A percentile compares a stretch with the other conserved stretches of the same genome.
These are phyloP conservation scores for Pestalotiopsis sp. DNA, from an alignment of 2,329 filamentous ascomycete species.

Conservation along the genomic window DNA sequence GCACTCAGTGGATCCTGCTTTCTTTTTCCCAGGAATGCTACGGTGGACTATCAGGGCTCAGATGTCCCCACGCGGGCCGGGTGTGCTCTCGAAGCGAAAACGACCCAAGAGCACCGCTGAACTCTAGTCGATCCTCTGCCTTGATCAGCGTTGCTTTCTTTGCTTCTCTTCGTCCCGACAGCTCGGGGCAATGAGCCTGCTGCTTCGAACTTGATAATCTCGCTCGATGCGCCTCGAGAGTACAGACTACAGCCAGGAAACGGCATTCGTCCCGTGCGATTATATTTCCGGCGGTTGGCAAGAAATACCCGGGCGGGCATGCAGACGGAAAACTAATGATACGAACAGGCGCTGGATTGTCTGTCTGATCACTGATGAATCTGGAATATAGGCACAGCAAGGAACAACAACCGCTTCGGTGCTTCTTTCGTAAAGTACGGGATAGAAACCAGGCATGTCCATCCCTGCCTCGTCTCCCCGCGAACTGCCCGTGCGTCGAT, in stretches of 20 bases:
- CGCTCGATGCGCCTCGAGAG: not conserved
- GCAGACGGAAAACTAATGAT: too few species aligned
- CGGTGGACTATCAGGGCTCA: not conserved
- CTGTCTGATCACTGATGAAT: too few species aligned
- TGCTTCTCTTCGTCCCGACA: not conserved
- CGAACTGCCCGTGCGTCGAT: slow-evolving; percentile 8
- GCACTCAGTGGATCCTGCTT: not conserved
- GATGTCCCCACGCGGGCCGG: not conserved
- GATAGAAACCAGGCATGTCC: not conserved
- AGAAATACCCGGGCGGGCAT: too few species aligned
- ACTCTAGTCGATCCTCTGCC: not conserved
- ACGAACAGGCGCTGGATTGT: too few species aligned
- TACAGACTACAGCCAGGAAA: not conserved
- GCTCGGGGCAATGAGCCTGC: not conserved
- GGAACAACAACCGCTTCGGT: not conserved
- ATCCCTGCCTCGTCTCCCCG: not conserved
- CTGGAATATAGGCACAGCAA: too few species aligned
- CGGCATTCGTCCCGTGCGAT: too few species aligned
- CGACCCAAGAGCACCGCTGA: not conserved
- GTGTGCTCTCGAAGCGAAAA: not conserved
- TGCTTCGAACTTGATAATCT: not conserved
- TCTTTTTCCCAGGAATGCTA: not conserved
- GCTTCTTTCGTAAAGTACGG: not conserved
- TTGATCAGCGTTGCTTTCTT: not conserved
- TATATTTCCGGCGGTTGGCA: too few species aligned